Evolutionary conservation across 345 rosid genomes (phyloP).

Genomic region (Capsella bursapastoris): DNA sequence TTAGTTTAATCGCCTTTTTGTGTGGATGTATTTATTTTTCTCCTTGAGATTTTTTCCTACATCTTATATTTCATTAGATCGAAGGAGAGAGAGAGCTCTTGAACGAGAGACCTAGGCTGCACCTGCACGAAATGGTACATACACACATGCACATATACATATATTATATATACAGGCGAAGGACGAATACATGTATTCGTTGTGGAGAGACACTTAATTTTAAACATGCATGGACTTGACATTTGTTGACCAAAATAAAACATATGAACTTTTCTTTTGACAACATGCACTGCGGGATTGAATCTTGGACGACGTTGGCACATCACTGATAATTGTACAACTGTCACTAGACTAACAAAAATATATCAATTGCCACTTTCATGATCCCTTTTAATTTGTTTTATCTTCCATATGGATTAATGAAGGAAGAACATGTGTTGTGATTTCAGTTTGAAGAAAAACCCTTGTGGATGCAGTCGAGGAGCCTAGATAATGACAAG

Average conservation of each 20-base stretch:
- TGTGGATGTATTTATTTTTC: not conserved
- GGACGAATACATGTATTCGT: not conserved
- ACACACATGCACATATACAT: not conserved
- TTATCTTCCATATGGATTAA: not conserved
- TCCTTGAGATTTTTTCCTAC: not conserved
- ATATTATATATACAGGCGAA: not conserved
- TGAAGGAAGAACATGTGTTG: not conserved
- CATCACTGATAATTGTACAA: no score
- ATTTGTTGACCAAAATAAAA: no score
- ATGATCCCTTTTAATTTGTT: not conserved
- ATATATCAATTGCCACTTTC: not conserved
- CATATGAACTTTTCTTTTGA: no score
- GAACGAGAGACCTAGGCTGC: conserved; percentile 29
- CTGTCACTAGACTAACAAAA: not conserved
- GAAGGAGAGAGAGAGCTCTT: not conserved
- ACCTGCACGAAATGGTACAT: conserved; percentile 22
- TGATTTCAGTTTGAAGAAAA: conserved; percentile 27
- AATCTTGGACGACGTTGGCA: no score
- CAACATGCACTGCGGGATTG: no score
- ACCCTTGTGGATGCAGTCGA: conserved; percentile 30
- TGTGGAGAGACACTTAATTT: not conserved
- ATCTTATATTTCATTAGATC: conserved; percentile 10
- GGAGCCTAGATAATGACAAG: conserved; percentile 16
- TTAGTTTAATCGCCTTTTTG: not conserved
- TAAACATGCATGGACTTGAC: not conserved